Percentiles rank a stretch among this genome's conserved stretches.
Conservation (phyloP, 768 basidiomycete species). For the Tricholoma hemisulphureum region DNA sequence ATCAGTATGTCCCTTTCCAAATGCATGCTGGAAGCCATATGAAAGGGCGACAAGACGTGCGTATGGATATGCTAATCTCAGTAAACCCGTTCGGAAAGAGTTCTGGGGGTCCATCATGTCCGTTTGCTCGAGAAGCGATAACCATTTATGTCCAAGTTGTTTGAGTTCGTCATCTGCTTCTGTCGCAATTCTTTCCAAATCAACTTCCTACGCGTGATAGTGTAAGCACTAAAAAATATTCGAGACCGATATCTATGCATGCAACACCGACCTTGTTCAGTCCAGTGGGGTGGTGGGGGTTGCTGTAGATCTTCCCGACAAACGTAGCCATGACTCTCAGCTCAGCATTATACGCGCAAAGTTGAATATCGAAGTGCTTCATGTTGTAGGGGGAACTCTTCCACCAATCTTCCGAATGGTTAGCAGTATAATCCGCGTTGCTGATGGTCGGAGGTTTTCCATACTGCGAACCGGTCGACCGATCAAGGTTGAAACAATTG, state of each 20-base stretch:
- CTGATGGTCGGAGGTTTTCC: conserved; percentile 83
- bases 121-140: conserved; percentile 45
- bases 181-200: conserved; percentile 62
- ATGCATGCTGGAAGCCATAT: conserved; percentile 75
- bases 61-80: conserved; percentile 66
- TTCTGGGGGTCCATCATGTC: conserved; percentile 56
- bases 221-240: background rate
- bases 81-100: conserved; percentile 58
- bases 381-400: conserved; percentile 63
- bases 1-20: conserved; percentile 57
- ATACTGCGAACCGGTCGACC: conserved; percentile 84
- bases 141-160: conserved; percentile 55
- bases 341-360: conserved; percentile 75
- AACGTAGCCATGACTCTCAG: conserved; percentile 64
- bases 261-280: conserved; percentile 68
- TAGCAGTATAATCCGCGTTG: conserved; percentile 73
- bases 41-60: conserved; percentile 67
- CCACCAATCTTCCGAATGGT: conserved; percentile 73
- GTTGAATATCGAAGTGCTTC: conserved; percentile 75
- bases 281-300: conserved; percentile 71
- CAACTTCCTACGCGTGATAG: conserved; percentile 44
- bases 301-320: conserved; percentile 62
- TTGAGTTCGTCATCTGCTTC: conserved; percentile 72
- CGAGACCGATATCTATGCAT: background rate
- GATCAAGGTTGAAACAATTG: conserved; percentile 87